phyloP scores from a whole-genome alignment of 352 stramenopile species.

The Pythium coloratum region DNA sequence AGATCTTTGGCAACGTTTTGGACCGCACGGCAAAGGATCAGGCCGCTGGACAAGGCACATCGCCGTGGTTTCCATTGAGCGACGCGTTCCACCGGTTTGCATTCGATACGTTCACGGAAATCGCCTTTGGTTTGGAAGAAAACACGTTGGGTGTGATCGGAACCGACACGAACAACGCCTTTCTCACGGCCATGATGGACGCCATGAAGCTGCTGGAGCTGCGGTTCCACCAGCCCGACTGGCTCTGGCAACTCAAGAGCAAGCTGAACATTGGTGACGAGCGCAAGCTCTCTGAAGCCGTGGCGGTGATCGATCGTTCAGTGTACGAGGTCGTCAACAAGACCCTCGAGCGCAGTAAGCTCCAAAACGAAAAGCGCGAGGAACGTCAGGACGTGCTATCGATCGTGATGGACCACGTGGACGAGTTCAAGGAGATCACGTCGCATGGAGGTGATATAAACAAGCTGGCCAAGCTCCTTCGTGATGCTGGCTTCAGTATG shows the following conservation, averaged over 20 bases:
- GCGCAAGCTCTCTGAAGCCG: constrained; percentile 33
- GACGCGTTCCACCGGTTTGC: constrained; percentile 42
- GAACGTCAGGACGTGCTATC: constrained; percentile 42
- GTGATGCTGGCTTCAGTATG: constrained; percentile 74
- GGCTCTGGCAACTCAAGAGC: constrained; percentile 46
- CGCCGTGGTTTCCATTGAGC: constrained; percentile 15
- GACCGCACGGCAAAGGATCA: not conserved
- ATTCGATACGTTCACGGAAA: constrained; percentile 70
- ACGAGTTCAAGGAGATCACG: constrained; percentile 24
- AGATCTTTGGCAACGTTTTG: constrained; percentile 28
- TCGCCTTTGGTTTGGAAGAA: constrained; percentile 64
- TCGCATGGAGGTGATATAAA: constrained; percentile 15
- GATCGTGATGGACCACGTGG: constrained; percentile 33
- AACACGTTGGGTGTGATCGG: constrained; percentile 26
- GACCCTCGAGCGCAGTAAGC: constrained; percentile 21
- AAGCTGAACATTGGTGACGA: constrained; percentile 33
- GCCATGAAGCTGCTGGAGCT: constrained; percentile 2
- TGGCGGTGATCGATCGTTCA: constrained; percentile 26
- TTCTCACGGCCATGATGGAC: not conserved
- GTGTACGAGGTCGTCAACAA: constrained; percentile 33
- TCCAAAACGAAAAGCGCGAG: not conserved
- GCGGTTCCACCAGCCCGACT: constrained; percentile 45
- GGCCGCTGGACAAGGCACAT: not conserved
- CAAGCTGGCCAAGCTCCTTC: constrained; percentile 40
- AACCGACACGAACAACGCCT: constrained; percentile 5